Conservation (phyloP, 2,329 filamentous ascomycete genomes). For the Juglanconis juglandina region DNA sequence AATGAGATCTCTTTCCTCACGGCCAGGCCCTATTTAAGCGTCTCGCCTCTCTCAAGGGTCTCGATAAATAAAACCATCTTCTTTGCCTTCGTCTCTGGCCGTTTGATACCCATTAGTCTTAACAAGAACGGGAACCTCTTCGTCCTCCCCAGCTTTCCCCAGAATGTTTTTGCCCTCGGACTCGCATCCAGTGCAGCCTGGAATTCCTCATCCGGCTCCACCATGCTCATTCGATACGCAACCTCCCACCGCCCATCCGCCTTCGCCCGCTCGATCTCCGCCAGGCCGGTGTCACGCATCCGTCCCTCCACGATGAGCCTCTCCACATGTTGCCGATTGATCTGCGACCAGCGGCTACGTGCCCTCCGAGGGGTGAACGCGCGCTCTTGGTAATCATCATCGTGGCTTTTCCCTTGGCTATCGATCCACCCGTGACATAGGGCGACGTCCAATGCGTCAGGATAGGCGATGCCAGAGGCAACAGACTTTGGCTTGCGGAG, state of each 20-base stretch:
- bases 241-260: slow-evolving; percentile 8
- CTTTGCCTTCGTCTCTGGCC: slow-evolving; percentile 3
- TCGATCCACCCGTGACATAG: slow-evolving; percentile 7
- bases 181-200: slow-evolving; percentile 4
- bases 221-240: slow-evolving; percentile 7
- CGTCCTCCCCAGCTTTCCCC: slow-evolving; percentile 1
- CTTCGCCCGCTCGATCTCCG: slow-evolving; percentile 1
- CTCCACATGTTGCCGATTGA: slow-evolving; percentile 2
- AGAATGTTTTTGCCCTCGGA: neutral
- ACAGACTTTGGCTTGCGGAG: neutral
- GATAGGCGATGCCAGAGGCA: neutral
- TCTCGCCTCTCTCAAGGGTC: neutral
- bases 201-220: slow-evolving; percentile 3
- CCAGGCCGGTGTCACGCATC: slow-evolving; percentile 2
- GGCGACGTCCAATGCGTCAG: neutral
- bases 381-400: neutral
- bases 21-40: neutral
- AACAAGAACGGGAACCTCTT: slow-evolving; percentile 4
- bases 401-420: neutral
- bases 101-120: slow-evolving; percentile 2
- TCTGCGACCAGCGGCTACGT: slow-evolving; percentile 5
- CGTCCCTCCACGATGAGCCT: neutral
- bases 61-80: slow-evolving; percentile 1
- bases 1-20: neutral
- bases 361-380: slow-evolving; percentile 3